Evolutionary conservation across 2,329 filamentous ascomycete genomes (phyloP).

Genomic region (Pseudogymnoascus verrucosus): DNA sequence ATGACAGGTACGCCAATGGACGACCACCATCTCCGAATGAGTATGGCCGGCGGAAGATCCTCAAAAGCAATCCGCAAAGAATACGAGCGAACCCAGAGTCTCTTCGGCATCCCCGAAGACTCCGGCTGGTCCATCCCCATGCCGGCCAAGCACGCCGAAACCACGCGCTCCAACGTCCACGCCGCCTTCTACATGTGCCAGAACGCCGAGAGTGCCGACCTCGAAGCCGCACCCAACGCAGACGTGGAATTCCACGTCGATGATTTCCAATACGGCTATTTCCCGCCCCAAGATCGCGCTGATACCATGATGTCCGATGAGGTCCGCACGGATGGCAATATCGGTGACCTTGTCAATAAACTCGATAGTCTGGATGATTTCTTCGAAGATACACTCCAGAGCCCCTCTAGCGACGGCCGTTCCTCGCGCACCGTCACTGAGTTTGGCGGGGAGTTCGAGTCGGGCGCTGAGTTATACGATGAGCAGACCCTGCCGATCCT

Average conservation of each 20-base stretch:
- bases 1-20: slow-evolving; percentile 90
- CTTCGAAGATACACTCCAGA: slow-evolving; percentile 58
- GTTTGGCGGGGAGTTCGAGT: slow-evolving; percentile 60
- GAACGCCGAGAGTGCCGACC: slow-evolving; percentile 48
- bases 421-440: slow-evolving; percentile 57
- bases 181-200: slow-evolving; percentile 93
- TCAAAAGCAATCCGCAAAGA: slow-evolving; percentile 84
- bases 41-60: slow-evolving; percentile 76
- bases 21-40: slow-evolving; percentile 92
- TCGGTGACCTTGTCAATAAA: slow-evolving; percentile 75
- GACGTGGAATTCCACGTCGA: slow-evolving; percentile 89
- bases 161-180: slow-evolving; percentile 86
- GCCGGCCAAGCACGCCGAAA: slow-evolving; percentile 79
- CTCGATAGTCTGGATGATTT: slow-evolving; percentile 75
- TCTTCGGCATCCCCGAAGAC: slow-evolving; percentile 94
- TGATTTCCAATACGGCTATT: slow-evolving; percentile 61
- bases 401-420: slow-evolving; percentile 50
- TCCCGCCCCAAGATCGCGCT: slow-evolving; percentile 49
- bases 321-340: slow-evolving; percentile 57
- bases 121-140: slow-evolving; percentile 95
- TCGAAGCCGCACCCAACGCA: slow-evolving; percentile 61
- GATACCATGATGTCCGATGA: slow-evolving; percentile 88
- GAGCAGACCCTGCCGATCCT: slow-evolving; percentile 87
- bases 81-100: slow-evolving; percentile 85
- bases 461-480: slow-evolving; percentile 78